Base-by-base conservation (phyloP, 2,329 filamentous ascomycete genomes). In the Pestalotiopsis sp. region DNA sequence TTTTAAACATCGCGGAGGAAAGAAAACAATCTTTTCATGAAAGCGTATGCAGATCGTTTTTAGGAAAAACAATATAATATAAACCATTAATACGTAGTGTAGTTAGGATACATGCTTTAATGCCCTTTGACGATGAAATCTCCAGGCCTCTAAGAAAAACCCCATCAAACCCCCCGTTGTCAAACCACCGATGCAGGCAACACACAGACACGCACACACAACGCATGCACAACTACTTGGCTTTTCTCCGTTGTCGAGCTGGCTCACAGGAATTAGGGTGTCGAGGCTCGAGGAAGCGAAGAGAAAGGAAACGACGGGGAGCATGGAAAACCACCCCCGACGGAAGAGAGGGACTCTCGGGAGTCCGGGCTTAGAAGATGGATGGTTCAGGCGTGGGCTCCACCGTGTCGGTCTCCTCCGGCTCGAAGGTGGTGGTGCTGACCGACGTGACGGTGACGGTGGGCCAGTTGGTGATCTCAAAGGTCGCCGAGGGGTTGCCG, bases 81-180 rank as follows among this genome's bases (percentile, higher is more conserved):
- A 6, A 59, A 59, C 25, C 57, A 59, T 59, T 59, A 59, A 59
- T 59, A 59, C 57, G 57, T 27, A 59, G 57, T 59, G 36, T 23
- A 36, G 57, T 13, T 36, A 27, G 23, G 57, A 27, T 59, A 59
- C 57, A 59, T 27, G 57, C 45, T 17, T 23, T 27, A 27, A 59
- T 36, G 23, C 27, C 23, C 5, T 17, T 27, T 13, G 57, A 59
- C 25, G 12, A 27, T 59, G 5, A 59, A 52, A 6, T 59, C 23
- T 36, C 23, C 4, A 59, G 57, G 25, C 57, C 23, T 59, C 27
- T 36, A 27, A 59, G 20, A 27, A 59, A 11, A 23, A 49, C 14
- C 31, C 31, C 31, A 36, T 36, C 31, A 36, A 49, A 49, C 13
- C 45, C 45, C n/a, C 17, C 11, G 2, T 9, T 23, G 45, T 52